phyloP scores from a whole-genome alignment of 116 monocot species.

The Posidonia oceanica region DNA sequence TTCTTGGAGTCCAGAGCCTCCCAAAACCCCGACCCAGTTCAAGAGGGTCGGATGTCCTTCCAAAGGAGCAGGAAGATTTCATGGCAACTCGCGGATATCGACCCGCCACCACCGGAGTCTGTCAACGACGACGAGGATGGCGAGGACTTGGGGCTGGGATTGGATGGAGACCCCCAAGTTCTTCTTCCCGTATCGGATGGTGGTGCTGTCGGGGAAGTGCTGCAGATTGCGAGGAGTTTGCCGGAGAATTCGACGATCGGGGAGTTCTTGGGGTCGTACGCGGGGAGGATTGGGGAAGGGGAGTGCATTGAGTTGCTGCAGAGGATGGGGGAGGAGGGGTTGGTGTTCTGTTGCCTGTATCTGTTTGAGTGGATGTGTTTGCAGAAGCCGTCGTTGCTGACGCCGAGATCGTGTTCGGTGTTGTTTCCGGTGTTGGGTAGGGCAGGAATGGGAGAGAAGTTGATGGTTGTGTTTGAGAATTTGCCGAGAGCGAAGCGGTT shows the following conservation, averaged over 20 bases:
- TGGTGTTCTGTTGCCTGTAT: slow-evolving; percentile 43
- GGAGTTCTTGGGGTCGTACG: slow-evolving; percentile 37
- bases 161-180: not conserved
- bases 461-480: slow-evolving; percentile 59
- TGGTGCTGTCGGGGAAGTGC: slow-evolving; percentile 34
- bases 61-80: slow-evolving; percentile 43
- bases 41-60: slow-evolving; percentile 33
- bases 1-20: slow-evolving; percentile 41
- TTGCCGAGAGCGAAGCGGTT: slow-evolving; percentile 46
- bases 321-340: slow-evolving; percentile 57
- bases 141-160: not conserved
- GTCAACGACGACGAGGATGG: not conserved
- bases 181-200: not conserved
- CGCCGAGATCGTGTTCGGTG: slow-evolving; percentile 38
- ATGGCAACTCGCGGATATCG: slow-evolving; percentile 38
- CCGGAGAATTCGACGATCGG: slow-evolving; percentile 50
- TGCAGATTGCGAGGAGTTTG: slow-evolving; percentile 39
- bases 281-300: slow-evolving; percentile 43
- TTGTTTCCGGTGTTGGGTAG: slow-evolving; percentile 55
- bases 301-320: slow-evolving; percentile 71
- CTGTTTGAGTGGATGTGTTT: slow-evolving; percentile 83
- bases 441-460: slow-evolving; percentile 54
- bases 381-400: slow-evolving; percentile 48
- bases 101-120: not conserved
- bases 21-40: slow-evolving; percentile 31